These are phyloP conservation scores for Lipomyces orientalis DNA, from an alignment of 805 yeast species.

Conservation along the genomic window DNA sequence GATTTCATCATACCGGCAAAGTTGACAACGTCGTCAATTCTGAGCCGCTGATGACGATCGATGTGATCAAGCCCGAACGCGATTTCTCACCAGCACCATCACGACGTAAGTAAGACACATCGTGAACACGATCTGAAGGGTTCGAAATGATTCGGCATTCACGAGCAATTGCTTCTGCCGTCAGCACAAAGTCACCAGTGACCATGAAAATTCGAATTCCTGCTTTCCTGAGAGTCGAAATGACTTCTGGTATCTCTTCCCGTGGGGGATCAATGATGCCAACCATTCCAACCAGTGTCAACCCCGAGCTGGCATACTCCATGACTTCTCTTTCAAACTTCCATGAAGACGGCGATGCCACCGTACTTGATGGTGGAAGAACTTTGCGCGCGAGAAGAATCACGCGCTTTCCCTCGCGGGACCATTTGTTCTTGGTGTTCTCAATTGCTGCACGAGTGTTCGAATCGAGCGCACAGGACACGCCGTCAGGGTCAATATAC, in stretches of 20 bases:
- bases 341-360: background rate
- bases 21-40: conserved; percentile 39
- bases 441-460: conserved; percentile 40
- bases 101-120: background rate
- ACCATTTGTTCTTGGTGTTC: conserved; percentile 48
- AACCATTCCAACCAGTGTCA: conserved; percentile 76
- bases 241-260: conserved; percentile 75
- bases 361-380: background rate
- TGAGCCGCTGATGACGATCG: conserved; percentile 24
- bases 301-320: conserved; percentile 6
- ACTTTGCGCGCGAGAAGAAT: conserved; percentile 10
- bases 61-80: background rate
- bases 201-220: conserved; percentile 95
- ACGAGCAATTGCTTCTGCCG: conserved; percentile 68
- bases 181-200: conserved; percentile 69
- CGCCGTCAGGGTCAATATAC: conserved; percentile 43
- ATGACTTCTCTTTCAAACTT: conserved; percentile 1
- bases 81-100: background rate
- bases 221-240: conserved; percentile 77
- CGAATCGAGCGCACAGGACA: conserved; percentile 46
- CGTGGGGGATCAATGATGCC: conserved; percentile 99
- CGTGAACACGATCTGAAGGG: background rate
- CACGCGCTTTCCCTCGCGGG: conserved; percentile 47
- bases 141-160: conserved; percentile 62
- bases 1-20: conserved; percentile 49